Conservation (phyloP, 495 filamentous ascomycete species). For the Xylaria telfairii region DNA sequence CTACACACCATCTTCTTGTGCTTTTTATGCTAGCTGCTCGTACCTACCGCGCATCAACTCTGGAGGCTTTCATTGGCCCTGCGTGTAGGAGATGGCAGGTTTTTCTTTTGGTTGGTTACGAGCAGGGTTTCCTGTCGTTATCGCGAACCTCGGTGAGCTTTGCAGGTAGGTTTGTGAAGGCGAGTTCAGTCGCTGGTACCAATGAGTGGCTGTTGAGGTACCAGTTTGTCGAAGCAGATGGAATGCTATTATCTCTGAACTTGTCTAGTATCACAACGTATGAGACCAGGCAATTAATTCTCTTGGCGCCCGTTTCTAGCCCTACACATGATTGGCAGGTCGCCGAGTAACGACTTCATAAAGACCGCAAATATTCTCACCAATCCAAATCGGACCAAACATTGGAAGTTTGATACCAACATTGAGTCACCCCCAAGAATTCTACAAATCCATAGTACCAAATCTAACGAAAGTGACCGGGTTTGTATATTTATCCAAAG, state of each 20-base stretch:
- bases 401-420: background rate
- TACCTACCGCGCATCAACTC: background rate
- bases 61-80: constrained; percentile 8
- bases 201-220: background rate
- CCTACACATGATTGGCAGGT: background rate
- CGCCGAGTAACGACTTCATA: constrained; percentile 1
- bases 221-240: background rate
- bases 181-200: background rate
- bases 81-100: background rate
- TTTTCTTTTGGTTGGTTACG: background rate
- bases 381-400: background rate
- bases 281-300: background rate
- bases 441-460: background rate
- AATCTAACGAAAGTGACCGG: background rate
- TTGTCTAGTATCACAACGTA: background rate
- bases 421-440: background rate
- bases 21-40: background rate
- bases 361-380: background rate
- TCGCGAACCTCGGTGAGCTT: constrained; percentile 3
- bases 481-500: background rate
- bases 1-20: constrained; percentile 13
- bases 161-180: background rate
- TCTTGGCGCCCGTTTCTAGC: background rate
- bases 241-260: background rate
- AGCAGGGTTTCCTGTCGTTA: background rate